Percentiles rank a stretch among this genome's conserved stretches.
Evolutionary conservation across 139 green algal genomes (phyloP).

Genomic region (Coelastrella sp.): DNA sequence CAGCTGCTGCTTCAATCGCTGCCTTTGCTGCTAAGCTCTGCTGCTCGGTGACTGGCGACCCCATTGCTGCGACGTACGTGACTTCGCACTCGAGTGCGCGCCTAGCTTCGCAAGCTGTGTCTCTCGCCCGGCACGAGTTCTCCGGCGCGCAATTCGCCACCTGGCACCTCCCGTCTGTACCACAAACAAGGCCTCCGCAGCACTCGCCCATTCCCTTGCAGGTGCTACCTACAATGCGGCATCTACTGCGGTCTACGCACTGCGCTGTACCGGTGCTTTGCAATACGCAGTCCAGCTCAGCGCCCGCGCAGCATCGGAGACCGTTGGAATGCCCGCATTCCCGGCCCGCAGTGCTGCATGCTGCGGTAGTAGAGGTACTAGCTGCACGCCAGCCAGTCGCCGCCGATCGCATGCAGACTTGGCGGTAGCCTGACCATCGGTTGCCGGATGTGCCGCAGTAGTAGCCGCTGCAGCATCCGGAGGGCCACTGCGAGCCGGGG

Average conservation of each 20-base stretch:
- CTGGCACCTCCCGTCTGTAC: not conserved
- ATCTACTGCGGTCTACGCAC: not conserved
- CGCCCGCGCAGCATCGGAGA: not conserved
- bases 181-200: not conserved
- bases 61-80: not conserved
- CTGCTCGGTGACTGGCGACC: not conserved
- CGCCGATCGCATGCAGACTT: not conserved
- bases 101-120: not conserved
- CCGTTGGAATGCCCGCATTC: not conserved
- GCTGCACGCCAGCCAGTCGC: not conserved
- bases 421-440: not conserved
- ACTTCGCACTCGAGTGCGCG: not conserved
- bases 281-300: not conserved
- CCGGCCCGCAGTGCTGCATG: not conserved
- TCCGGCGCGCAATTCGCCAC: not conserved
- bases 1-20: no score
- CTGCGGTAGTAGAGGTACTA: not conserved
- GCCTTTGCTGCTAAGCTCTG: no score
- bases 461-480: not conserved
- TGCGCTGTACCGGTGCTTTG: not conserved
- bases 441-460: not conserved
- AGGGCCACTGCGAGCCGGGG: not conserved
- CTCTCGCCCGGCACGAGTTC: not conserved
- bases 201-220: not conserved
- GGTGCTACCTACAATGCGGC: not conserved